Base-by-base conservation (phyloP, 2,329 filamentous ascomycete species). In the Cytospora schulzeri region DNA sequence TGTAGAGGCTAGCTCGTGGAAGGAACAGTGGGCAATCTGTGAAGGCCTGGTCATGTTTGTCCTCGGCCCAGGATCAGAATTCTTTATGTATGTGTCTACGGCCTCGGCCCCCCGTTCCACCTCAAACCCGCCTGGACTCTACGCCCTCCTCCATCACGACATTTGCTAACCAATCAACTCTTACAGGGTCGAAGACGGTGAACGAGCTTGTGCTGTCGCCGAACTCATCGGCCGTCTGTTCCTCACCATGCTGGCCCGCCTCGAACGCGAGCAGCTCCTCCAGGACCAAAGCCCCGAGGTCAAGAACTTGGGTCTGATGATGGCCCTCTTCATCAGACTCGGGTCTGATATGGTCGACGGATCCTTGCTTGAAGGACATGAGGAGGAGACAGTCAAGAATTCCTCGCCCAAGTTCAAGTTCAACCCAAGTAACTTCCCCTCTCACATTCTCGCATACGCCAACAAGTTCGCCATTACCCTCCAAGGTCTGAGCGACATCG, bases 1-100 rank as follows among this genome's bases (percentile, higher is more conserved):
- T 50, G 66, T 68, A 0, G 73, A 77, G 55, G 62, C 66, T 11
- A 68, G 63, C 26, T 67, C 72, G 55, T 73, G 70, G 73, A 72
- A 73, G 60, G 74, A 77, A 67, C 72, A 76, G 67, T 79, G 76
- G 76, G 71, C 70, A 19, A 68, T 81, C 3, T 80, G 79, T 58
- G 78, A 81, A 67, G 73, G 67, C 3, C 62, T 76, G 9, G 74
- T 57, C 1, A 68, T 76, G 31, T 76, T 76, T 60, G 66, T 69
- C 5, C 57, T 62, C 3, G 63, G 67, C 4, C 22, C 11, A 2
- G 56, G 72, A 7, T 45, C 31, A 9, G 26, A 66, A 0, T 51
- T 75, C 55, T 62, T 33, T 35, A 64, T 48, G 71, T 74, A 68
- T 28, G 68, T 62, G 26, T 31, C n/a, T 12, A 38, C 35, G 11